These are phyloP conservation scores for Saccharomycopsis fermentans DNA, from an alignment of 805 yeast species.

Conservation along the genomic window DNA sequence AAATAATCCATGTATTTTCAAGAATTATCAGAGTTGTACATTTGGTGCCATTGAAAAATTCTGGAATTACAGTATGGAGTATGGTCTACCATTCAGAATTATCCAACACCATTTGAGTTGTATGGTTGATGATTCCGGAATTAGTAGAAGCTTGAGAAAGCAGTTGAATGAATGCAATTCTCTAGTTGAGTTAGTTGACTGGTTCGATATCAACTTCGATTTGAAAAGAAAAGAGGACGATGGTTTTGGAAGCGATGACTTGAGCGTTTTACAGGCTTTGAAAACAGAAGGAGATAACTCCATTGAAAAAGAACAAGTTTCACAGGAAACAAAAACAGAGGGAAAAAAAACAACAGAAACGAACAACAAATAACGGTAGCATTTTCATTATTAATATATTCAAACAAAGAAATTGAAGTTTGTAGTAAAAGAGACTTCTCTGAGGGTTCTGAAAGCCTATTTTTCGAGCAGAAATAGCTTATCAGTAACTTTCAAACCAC, in stretches of 20 bases:
- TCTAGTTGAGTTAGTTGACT: slow-evolving; percentile 62
- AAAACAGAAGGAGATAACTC: neutral
- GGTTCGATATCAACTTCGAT: slow-evolving; percentile 65
- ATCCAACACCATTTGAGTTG: slow-evolving; percentile 82
- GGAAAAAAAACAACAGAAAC: neutral
- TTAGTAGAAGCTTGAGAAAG: slow-evolving; percentile 39
- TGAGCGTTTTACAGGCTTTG: neutral
- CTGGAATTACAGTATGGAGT: slow-evolving; percentile 66
- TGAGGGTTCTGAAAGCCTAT: too few relatives aligned
- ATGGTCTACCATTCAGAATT: slow-evolving; percentile 77
- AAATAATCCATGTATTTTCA: slow-evolving; percentile 77
- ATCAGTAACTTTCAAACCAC: too few relatives aligned
- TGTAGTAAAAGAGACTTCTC: too few relatives aligned
- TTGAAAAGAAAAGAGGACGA: slow-evolving; percentile 57
- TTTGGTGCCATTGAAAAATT: slow-evolving; percentile 86
- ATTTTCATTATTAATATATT: neutral
- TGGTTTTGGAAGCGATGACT: slow-evolving; percentile 48
- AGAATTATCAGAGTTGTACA: slow-evolving; percentile 60
- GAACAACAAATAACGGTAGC: too few relatives aligned
- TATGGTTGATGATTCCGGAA: slow-evolving; percentile 51
- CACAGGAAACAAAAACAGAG: neutral
- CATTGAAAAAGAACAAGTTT: neutral
- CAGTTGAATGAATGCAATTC: slow-evolving; percentile 53
- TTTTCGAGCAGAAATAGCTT: too few relatives aligned
- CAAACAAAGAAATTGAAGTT: neutral